phyloP scores from a whole-genome alignment of 164 flowering plant species.

The Stephania japonica region DNA sequence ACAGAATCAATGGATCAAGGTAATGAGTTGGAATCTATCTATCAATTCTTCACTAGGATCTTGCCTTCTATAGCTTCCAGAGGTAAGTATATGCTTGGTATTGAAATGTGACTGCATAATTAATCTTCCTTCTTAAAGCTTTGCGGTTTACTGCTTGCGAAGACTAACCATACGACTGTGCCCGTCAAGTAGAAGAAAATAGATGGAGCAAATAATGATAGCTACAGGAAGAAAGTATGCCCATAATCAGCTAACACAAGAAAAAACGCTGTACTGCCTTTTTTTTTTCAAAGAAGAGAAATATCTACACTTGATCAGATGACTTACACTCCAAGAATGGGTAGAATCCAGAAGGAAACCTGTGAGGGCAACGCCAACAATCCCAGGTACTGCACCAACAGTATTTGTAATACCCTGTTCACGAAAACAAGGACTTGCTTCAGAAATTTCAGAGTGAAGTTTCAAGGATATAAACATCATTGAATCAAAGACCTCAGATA shows the following conservation, averaged over 20 bases:
- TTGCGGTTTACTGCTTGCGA: conserved; percentile 95
- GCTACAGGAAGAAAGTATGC: conserved; percentile 29
- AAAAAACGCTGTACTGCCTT: neutral
- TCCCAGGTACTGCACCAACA: conserved; percentile 95
- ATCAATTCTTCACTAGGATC: neutral
- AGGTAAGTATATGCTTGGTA: neutral
- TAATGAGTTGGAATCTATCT: neutral
- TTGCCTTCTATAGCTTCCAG: neutral
- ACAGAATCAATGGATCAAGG: neutral
- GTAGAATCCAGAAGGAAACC: conserved; percentile 91
- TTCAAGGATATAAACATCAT: neutral
- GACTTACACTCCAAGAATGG: conserved; percentile 97
- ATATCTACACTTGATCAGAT: neutral
- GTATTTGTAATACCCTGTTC: conserved; percentile 92
- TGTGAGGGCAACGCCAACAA: conserved; percentile 90
- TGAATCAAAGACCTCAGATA: neutral
- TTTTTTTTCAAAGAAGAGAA: neutral
- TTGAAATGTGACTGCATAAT: conserved; percentile 1
- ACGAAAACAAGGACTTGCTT: neutral
- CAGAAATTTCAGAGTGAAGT: neutral
- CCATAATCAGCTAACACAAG: neutral
- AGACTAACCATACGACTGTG: conserved; percentile 71
- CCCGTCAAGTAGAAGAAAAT: conserved; percentile 98
- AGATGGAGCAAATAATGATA: conserved; percentile 86
- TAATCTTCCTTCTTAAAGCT: conserved; percentile 53